Evolutionary conservation across 768 basidiomycete genomes (phyloP).

Genomic region (Tylopilus intermedius): DNA sequence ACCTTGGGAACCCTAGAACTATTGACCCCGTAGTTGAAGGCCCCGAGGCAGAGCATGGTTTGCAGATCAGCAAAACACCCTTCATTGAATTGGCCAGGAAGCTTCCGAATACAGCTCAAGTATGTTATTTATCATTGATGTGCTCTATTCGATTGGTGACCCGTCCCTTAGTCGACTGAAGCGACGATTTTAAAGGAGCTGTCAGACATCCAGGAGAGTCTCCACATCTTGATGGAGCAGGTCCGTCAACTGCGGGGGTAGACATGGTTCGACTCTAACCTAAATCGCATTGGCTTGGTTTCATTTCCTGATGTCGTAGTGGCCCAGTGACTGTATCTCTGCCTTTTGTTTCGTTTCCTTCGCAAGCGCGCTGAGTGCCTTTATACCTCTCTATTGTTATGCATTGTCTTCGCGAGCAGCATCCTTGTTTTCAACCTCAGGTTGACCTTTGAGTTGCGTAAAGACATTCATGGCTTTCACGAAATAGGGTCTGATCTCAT

Average conservation of each 20-base stretch:
- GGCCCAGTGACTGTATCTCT: too few relatives aligned
- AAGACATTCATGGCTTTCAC: constrained; percentile 74
- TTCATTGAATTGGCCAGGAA: constrained; percentile 65
- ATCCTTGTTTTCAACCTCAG: constrained; percentile 2
- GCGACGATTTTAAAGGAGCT: constrained; percentile 63
- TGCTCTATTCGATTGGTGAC: constrained; percentile 1
- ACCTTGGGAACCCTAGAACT: constrained; percentile 46
- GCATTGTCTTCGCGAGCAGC: constrained; percentile 4
- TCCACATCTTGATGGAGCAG: constrained; percentile 35
- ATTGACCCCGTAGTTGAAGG: constrained; percentile 60
- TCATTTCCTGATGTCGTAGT: not conserved
- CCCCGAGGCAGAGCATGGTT: constrained; percentile 47
- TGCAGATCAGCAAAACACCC: constrained; percentile 64
- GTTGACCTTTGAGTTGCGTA: constrained; percentile 45
- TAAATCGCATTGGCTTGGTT: not conserved
- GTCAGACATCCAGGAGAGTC: constrained; percentile 42
- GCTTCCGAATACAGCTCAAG: constrained; percentile 71
- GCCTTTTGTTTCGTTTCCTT: not conserved
- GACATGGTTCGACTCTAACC: not conserved
- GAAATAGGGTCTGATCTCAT: constrained; percentile 89
- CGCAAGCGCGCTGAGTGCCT: not conserved
- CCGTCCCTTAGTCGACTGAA: constrained; percentile 61
- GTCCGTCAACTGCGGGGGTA: constrained; percentile 28
- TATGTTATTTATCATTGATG: constrained; percentile 31
- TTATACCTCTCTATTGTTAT: not conserved